A percentile compares a stretch with the other conserved stretches of the same genome.
phyloP scores from a whole-genome alignment of 2,329 filamentous ascomycete genomes.

The Fusarium palustre region DNA sequence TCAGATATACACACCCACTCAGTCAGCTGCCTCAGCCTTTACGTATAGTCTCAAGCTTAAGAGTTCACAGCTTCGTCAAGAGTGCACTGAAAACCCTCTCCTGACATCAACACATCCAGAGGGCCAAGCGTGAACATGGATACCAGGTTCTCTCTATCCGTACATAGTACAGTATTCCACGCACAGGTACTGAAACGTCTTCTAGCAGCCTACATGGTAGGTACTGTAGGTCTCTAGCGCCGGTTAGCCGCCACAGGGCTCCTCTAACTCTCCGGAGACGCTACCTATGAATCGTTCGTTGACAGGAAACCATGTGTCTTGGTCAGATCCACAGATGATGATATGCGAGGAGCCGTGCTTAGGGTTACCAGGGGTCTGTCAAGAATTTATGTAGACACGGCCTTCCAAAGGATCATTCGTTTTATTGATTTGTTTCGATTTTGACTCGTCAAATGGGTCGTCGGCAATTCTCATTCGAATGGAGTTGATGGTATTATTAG shows the following conservation, averaged over 20 bases:
- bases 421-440: slow-evolving; percentile 39
- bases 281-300: slow-evolving; percentile 20
- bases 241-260: slow-evolving; percentile 11
- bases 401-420: background rate
- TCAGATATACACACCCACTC: slow-evolving; percentile 21
- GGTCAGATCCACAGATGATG: slow-evolving; percentile 38
- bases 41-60: background rate
- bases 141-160: background rate
- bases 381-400: slow-evolving; percentile 11
- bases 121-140: slow-evolving; percentile 8
- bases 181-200: slow-evolving; percentile 9
- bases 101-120: slow-evolving; percentile 19
- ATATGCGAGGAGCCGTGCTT: slow-evolving; percentile 27
- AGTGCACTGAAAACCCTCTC: slow-evolving; percentile 6
- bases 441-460: slow-evolving; percentile 16
- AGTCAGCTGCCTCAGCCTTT: slow-evolving; percentile 2
- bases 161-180: slow-evolving; percentile 7
- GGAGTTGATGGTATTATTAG: background rate
- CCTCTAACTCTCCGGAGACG: slow-evolving; percentile 4
- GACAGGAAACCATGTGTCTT: slow-evolving; percentile 20
- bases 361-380: slow-evolving; percentile 10
- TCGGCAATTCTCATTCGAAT: slow-evolving; percentile 27
- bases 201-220: background rate
- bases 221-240: slow-evolving; percentile 1
- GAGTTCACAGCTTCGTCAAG: slow-evolving; percentile 3